Percentiles rank a stretch among this genome's conserved stretches.
These are phyloP conservation scores for Arabidopsis arenosa DNA, from an alignment of 345 rosid species.

Conservation along the genomic window DNA sequence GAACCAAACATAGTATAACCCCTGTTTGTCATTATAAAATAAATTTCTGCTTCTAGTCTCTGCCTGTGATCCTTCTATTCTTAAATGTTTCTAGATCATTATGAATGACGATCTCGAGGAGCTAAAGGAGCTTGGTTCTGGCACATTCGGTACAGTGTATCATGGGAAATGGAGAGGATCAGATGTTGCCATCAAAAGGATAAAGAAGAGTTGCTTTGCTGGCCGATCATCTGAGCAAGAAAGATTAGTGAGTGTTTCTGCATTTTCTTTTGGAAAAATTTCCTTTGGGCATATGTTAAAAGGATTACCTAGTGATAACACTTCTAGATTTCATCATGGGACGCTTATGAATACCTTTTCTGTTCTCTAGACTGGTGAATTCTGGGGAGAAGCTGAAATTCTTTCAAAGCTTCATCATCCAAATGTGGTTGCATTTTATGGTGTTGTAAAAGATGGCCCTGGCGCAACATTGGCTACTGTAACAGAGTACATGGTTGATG, in stretches of 20 bases:
- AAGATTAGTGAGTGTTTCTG: conserved; percentile 69
- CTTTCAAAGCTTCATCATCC: conserved; percentile 99
- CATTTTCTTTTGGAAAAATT: background rate
- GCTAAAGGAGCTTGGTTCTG: conserved; percentile 92
- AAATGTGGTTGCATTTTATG: conserved; percentile 97
- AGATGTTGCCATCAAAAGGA: conserved; percentile 95
- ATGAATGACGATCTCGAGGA: conserved; percentile 95
- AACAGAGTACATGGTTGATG: conserved; percentile 96
- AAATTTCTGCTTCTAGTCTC: conserved; percentile 1
- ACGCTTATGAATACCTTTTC: conserved; percentile 7
- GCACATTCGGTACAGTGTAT: conserved; percentile 96
- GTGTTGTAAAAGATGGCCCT: conserved; percentile 97
- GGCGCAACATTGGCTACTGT: conserved; percentile 96
- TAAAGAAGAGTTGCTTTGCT: conserved; percentile 91
- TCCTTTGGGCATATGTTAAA: conserved; percentile 3
- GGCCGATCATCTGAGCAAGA: conserved; percentile 96
- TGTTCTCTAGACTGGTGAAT: conserved; percentile 70
- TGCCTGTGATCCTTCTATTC: conserved; percentile 13
- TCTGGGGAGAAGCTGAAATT: conserved; percentile 99
- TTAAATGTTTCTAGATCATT: conserved; percentile 60
- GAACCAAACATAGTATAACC: conserved; percentile 1
- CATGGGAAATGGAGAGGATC: conserved; percentile 99
- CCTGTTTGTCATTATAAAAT: background rate
- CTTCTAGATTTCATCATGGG: background rate
- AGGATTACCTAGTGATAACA: background rate